phyloP scores from a whole-genome alignment of 1,284 basidiomycete genomes.

The Peniophora sp. region DNA sequence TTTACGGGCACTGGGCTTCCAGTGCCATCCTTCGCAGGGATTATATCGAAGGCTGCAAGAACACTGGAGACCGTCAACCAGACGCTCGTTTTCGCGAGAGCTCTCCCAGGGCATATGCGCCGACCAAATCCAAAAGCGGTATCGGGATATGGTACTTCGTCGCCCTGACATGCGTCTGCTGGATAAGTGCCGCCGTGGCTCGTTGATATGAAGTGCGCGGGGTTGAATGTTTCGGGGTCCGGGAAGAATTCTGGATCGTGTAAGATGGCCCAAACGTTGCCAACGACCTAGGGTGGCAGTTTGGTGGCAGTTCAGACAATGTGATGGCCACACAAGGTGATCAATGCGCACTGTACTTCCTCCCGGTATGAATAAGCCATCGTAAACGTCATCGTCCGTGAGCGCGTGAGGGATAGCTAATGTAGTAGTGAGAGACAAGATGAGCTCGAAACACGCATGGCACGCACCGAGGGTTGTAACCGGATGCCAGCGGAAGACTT shows the following conservation, averaged over 20 bases:
- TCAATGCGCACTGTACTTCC: slow-evolving; percentile 2
- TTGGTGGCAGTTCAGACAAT: not conserved
- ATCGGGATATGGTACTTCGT: not conserved
- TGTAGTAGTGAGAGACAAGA: too few relatives aligned
- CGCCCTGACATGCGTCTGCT: not conserved
- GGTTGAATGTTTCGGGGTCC: slow-evolving; percentile 10
- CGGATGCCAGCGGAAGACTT: slow-evolving; percentile 12
- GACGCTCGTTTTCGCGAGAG: slow-evolving; percentile 21
- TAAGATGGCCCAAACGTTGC: slow-evolving; percentile 8
- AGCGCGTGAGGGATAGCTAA: slow-evolving; percentile 13
- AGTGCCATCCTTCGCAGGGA: slow-evolving; percentile 15
- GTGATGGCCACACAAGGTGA: slow-evolving; percentile 10
- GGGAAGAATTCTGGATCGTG: slow-evolving; percentile 9
- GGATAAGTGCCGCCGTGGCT: not conserved
- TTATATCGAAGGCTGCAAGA: slow-evolving; percentile 21
- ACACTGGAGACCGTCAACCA: slow-evolving; percentile 21
- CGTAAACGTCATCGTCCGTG: slow-evolving; percentile 9
- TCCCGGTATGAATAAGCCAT: slow-evolving; percentile 11
- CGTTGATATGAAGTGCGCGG: slow-evolving; percentile 13
- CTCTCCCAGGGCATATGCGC: slow-evolving; percentile 19
- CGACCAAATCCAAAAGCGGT: slow-evolving; percentile 15
- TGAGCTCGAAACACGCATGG: slow-evolving; percentile 7
- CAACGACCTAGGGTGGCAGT: not conserved
- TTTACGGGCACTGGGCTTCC: slow-evolving; percentile 18
- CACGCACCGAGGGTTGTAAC: slow-evolving; percentile 9